phyloP scores from a whole-genome alignment of 148 eudicot genomes.

The Fagopyrum homotropicum region DNA sequence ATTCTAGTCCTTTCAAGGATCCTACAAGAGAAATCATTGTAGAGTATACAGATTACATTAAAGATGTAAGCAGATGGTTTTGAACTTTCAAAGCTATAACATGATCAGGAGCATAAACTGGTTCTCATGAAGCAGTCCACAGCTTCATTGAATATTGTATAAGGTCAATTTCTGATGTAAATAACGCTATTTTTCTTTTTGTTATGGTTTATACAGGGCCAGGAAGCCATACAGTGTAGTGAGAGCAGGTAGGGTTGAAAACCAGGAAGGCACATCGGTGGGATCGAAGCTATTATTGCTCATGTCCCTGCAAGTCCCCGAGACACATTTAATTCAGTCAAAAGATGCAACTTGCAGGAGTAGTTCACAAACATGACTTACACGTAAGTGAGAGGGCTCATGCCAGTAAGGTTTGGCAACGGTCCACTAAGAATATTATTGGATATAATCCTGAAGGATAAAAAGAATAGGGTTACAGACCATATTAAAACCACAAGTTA shows the following conservation, averaged over 20 bases:
- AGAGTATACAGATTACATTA: not conserved
- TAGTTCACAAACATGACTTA: constrained; percentile 20
- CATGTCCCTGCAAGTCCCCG: constrained; percentile 51
- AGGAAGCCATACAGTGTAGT: constrained; percentile 39
- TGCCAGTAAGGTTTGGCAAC: constrained; percentile 57
- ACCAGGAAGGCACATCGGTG: constrained; percentile 51
- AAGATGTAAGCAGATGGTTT: not conserved
- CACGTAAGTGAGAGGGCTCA: constrained; percentile 45
- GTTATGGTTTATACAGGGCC: not conserved
- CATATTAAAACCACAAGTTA: not conserved
- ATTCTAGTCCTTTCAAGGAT: constrained; percentile 41
- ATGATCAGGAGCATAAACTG: not conserved
- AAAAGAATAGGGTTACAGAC: not conserved
- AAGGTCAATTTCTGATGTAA: not conserved
- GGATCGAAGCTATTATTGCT: constrained; percentile 58
- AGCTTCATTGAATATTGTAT: not conserved
- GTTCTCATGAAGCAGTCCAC: not conserved
- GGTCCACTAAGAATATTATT: constrained; percentile 51
- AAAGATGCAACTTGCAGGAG: not conserved
- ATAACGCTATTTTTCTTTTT: not conserved
- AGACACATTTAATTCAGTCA: not conserved
- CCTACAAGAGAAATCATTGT: constrained; percentile 20
- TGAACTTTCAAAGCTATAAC: not conserved
- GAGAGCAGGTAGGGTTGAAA: constrained; percentile 42
- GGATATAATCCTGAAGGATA: constrained; percentile 42